phyloP scores from a whole-genome alignment of 176 grass and related monocot genomes.

The Lolium multiflorum region DNA sequence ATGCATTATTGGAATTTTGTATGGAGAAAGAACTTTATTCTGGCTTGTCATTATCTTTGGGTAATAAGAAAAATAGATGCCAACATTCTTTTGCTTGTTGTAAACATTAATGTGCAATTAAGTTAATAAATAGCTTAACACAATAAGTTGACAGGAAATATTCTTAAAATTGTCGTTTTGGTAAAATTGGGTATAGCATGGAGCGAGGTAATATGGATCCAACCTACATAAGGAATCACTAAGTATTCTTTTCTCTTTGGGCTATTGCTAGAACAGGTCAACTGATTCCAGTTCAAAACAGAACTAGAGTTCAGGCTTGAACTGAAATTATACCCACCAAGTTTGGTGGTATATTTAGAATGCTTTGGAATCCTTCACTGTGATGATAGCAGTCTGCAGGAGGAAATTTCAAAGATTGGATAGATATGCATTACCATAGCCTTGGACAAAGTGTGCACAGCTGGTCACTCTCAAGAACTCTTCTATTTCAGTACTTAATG shows the following conservation, averaged over 20 bases:
- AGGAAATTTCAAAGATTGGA: constrained; percentile 29
- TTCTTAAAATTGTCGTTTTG: not conserved
- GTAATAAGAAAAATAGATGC: constrained; percentile 25
- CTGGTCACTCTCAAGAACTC: constrained; percentile 92
- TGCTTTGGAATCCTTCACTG: not conserved
- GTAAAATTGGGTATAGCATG: constrained; percentile 11
- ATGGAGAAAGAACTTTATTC: not conserved
- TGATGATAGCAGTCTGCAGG: constrained; percentile 8
- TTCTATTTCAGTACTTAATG: constrained; percentile 88
- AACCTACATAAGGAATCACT: not conserved
- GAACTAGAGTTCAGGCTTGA: constrained; percentile 5
- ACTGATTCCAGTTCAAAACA: constrained; percentile 13
- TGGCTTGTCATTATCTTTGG: constrained; percentile 1
- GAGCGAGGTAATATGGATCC: not conserved
- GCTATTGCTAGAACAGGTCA: not conserved
- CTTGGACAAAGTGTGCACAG: constrained; percentile 85
- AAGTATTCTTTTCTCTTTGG: constrained; percentile 9
- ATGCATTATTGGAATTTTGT: constrained; percentile 6
- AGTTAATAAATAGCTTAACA: constrained; percentile 1
- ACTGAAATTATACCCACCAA: not conserved
- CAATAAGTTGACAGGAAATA: not conserved
- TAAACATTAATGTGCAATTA: not conserved
- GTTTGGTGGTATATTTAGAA: not conserved
- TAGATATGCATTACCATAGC: constrained; percentile 71
- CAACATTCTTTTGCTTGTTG: constrained; percentile 16